Evolutionary conservation across 2,329 filamentous ascomycete genomes (phyloP), one percentile per base, ranked within the genome.

Genomic region (Colletotrichum karsti): DNA sequence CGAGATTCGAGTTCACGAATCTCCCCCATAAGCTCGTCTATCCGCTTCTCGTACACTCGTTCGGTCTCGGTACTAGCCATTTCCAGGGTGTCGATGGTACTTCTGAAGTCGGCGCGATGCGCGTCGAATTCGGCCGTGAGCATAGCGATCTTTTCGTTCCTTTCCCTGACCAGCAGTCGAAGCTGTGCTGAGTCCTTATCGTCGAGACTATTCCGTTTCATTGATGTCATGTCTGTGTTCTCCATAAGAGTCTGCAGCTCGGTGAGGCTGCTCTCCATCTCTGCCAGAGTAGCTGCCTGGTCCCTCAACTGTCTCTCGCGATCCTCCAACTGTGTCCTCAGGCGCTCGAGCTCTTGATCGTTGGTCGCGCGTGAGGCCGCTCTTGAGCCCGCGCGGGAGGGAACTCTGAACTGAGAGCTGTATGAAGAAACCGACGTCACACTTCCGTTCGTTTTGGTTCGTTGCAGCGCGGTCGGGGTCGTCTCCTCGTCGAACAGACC

Each of bases 31-130:
- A 99, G 81, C 74, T 94, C 93, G 74, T 95, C 92, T 69, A 98
- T 93, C 80, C 93, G 93, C 79, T 94, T 92, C 78, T 99, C 96
- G 77, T 99, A 99, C 13, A 99, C 95, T 26, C 95, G 88, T 80
- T 98, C 93, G 0, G 96, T 99, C 82, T 99, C 96, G 0, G 94
- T 93, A 76, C 94, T 97, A 3, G 96, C 97, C 83, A 98, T 89
- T 79, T 99, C 96, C 56, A 99, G 85, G 0, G 95, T 97, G 80
- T 99, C 96, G 69, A 99, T 96, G 18, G 96, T 99, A 78, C 93
- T 97, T 72, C 96, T 87, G 81, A 99, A 99, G 79, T 99, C 96
- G 18, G 96, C 95, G 66, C 96, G 89, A 77, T 99, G 95, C 9
- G 92, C 90, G 76, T 99, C 96, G 74, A 99, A 99, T 77, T 99